Conservation (phyloP, 352 stramenopile species). For the Pythium phragmitis region DNA sequence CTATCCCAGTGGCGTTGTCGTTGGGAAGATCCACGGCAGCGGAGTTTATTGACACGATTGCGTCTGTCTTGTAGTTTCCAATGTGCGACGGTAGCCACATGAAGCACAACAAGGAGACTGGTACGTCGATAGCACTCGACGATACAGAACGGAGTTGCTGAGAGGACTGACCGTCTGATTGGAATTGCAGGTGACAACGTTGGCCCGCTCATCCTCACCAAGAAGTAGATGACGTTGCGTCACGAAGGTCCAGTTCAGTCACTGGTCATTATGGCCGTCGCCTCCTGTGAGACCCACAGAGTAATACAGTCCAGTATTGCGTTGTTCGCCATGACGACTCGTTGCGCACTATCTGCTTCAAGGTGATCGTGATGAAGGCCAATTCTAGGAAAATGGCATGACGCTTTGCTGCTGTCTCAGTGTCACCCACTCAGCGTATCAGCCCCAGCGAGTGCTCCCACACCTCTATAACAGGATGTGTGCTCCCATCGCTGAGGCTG, state of each 20-base stretch:
- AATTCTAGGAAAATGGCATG: no score
- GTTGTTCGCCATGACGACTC: no score
- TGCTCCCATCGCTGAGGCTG: no score
- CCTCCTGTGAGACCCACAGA: no score
- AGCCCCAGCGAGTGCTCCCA: no score
- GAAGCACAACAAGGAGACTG: constrained; percentile 89
- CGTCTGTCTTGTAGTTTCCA: constrained; percentile 46
- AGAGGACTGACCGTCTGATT: background rate
- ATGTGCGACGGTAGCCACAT: constrained; percentile 77
- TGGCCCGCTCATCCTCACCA: constrained; percentile 67
- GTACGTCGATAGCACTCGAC: constrained; percentile 11
- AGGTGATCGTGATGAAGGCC: no score
- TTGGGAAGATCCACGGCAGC: background rate
- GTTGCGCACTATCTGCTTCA: no score
- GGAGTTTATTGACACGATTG: background rate
- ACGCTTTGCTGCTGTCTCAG: no score
- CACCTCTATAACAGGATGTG: no score
- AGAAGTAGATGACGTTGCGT: constrained; percentile 39
- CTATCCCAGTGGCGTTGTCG: background rate
- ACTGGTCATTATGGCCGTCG: background rate
- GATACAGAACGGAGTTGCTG: background rate
- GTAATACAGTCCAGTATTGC: no score
- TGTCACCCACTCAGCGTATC: no score
- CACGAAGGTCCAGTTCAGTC: background rate
- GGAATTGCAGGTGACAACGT: constrained; percentile 60